A percentile compares a stretch with the other conserved stretches of the same genome.
These are phyloP conservation scores for Paramecium sexaurelia DNA, from an alignment of 73 alveolate species.

Conservation along the genomic window DNA sequence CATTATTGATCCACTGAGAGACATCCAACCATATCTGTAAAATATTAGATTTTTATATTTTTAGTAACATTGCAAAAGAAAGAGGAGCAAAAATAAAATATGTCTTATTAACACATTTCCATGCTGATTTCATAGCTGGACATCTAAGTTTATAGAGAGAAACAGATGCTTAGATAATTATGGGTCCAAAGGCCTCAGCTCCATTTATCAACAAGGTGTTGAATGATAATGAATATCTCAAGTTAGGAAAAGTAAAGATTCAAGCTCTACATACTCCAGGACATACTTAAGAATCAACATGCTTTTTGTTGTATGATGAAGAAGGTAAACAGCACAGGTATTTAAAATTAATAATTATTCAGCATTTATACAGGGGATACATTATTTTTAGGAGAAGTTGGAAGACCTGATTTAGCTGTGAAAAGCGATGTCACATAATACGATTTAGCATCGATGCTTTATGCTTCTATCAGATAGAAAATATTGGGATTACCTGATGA, in stretches of 20 bases:
- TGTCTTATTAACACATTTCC: slow-evolving; percentile 69
- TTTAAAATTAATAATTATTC: neutral
- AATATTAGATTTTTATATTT: neutral
- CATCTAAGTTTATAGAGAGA: slow-evolving; percentile 55
- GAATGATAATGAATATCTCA: slow-evolving; percentile 55
- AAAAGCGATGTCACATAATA: slow-evolving; percentile 61
- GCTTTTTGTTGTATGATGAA: slow-evolving; percentile 66
- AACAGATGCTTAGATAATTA: slow-evolving; percentile 66
- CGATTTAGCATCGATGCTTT: slow-evolving; percentile 63
- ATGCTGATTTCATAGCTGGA: slow-evolving; percentile 73
- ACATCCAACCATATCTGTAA: slow-evolving; percentile 62
- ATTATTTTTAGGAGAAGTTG: slow-evolving; percentile 80
- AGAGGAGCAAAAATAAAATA: slow-evolving; percentile 68
- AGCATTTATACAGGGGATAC: slow-evolving; percentile 84
- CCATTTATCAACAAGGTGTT: slow-evolving; percentile 49
- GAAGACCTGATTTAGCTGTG: slow-evolving; percentile 88
- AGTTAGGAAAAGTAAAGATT: slow-evolving; percentile 57
- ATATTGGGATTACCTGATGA: slow-evolving; percentile 77
- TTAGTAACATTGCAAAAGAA: slow-evolving; percentile 47
- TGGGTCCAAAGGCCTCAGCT: slow-evolving; percentile 68
- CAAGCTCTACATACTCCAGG: slow-evolving; percentile 79
- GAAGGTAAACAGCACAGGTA: slow-evolving; percentile 54
- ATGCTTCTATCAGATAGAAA: slow-evolving; percentile 65
- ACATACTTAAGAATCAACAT: slow-evolving; percentile 77
- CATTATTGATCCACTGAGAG: slow-evolving; percentile 72